phyloP scores from a whole-genome alignment of 495 filamentous ascomycete genomes.

The Xylaria telfairii region DNA sequence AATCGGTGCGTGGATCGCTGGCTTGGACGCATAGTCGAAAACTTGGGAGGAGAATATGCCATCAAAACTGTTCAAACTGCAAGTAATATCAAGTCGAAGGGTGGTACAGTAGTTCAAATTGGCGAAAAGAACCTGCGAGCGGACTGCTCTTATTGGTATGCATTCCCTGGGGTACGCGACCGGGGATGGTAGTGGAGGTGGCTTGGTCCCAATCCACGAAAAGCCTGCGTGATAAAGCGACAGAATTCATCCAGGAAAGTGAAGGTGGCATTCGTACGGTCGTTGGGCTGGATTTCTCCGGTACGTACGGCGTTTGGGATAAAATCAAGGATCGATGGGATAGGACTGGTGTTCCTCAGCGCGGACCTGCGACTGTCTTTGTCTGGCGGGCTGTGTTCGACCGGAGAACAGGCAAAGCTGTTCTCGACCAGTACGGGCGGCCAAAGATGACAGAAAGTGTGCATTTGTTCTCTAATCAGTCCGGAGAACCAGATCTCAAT shows the following conservation, averaged over 20 bases:
- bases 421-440: background rate
- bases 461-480: background rate
- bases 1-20: background rate
- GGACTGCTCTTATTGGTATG: conserved; percentile 5
- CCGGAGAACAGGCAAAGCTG: background rate
- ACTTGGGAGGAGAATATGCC: background rate
- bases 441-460: background rate
- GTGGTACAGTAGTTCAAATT: background rate
- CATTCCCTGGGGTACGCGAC: background rate
- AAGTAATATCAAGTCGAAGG: background rate
- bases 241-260: conserved; percentile 3
- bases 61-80: background rate
- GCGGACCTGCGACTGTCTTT: background rate
- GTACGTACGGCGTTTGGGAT: background rate
- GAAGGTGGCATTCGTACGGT: background rate
- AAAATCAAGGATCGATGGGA: conserved; percentile 5
- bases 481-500: background rate
- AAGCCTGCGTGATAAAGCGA: background rate
- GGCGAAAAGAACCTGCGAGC: background rate
- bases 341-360: background rate
- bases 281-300: conserved; percentile 4
- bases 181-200: background rate
- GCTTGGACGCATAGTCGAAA: background rate
- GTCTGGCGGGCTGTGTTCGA: conserved; percentile 12
- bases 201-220: background rate